Evolutionary conservation across 2,329 filamentous ascomycete genomes (phyloP), one percentile per base, ranked within the genome.

Genomic region (Botrytis cinerea): DNA sequence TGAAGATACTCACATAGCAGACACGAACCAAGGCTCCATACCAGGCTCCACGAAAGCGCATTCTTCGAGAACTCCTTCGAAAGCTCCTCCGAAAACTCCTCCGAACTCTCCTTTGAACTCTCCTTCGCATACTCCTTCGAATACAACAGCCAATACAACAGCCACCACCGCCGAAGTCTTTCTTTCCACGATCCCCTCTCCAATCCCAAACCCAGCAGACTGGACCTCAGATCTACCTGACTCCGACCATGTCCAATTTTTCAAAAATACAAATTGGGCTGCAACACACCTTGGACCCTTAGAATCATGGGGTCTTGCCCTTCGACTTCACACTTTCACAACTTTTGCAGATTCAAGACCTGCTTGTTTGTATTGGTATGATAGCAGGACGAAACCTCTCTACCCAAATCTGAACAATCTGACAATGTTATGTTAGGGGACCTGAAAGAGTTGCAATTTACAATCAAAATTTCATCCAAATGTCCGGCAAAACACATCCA

Each of bases 311-410:
- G 38, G 73, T 10, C 40, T 74, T 46, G 74, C 76, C 3, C 71
- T 80, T 35, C 73, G 77, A 14, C 48, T 79, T 20, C 74, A 79
- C 45, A 75, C 73, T 5, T 77, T 73, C 20, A 78, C 73, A 5
- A 63, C 77, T 4, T 75, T 80, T 14, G 74, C 78, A 25, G 78
- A 80, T 70, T 77, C 78, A 2, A 73, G 71, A 40, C 74, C 78
- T 2, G 74, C 74, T 4, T 75, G 73, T 67, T 51, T 79, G 28
- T 78, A 78, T 67, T 79, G 78, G 78, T 78, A 74, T 46, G 74
- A 75, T 18, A 10, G 25, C 25, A 43, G 28, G 25, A 38, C 18
- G 8, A 40, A 61, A 28, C 10, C 2, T 54, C 8, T 64, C 68
- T 38, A 22, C 46, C 22, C 60, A 62, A 48, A 46, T 59, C 35